Evolutionary conservation across 345 rosid genomes (phyloP), one percentile per base, ranked within the genome.

Genomic region (Euphorbia peplus): DNA sequence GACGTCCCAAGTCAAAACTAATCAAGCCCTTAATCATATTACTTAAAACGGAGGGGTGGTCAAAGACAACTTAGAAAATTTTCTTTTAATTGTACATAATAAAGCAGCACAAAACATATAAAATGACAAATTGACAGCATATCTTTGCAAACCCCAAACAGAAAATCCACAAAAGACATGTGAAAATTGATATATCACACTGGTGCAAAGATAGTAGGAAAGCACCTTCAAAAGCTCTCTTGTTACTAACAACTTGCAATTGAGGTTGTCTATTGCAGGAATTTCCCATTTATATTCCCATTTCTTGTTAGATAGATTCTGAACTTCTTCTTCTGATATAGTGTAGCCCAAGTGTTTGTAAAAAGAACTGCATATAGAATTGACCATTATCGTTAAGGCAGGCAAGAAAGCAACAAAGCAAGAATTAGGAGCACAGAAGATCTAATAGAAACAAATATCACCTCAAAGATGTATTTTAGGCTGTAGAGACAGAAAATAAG

Each of bases 171-270:
- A 50, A 46, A 64, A 59, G 14, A 24, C 24, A 60, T n/a, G 28
- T 9, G 11, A 60, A 19, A 37, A 21, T 16, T 25, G 61, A 55
- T 25, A 63, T 24, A 5, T 16, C 15, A 39, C 62, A 26, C 70
- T 9, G 29, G n/a, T 63, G 55, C 41, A 57, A 8, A 24, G 44
- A 65, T 15, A 55, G 37, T 21, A 39, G 30, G 48, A 59, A 54
- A 16, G 5, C 78, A 90, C 97, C 89, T 83, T 80, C 35, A 85
- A 85, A 79, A 81, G 79, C 68, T 80, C 81, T 53, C 87, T 84
- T 1, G 93, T 87, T 72, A 93, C 98, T 61, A 67, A 52, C 93
- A 93, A 90, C 78, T 60, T 93, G 86, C 90, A 87, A 76, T 86
- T 85, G 61, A 88, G 75, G 82, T 77, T 82, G 69, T 75, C 88